A percentile compares a stretch with the other conserved stretches of the same genome.
These are phyloP conservation scores for Zasmidium angulare DNA, from an alignment of 2,329 filamentous ascomycete genomes.

Conservation along the genomic window DNA sequence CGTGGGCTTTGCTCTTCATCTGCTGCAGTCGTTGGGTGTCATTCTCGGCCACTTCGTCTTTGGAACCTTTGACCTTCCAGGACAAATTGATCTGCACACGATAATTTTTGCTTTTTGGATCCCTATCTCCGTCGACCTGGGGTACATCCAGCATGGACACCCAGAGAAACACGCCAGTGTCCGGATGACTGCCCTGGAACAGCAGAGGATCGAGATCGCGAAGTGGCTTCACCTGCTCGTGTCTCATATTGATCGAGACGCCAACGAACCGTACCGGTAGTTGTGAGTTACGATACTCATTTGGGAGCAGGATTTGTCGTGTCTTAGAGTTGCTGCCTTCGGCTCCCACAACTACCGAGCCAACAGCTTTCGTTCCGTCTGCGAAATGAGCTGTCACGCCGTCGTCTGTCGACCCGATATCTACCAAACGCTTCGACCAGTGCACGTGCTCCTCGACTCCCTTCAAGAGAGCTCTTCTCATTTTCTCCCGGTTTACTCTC, in stretches of 20 bases:
- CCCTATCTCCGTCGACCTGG: constrained; percentile 33
- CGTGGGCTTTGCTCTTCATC: background rate
- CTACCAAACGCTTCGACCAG: background rate
- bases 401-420: background rate
- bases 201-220: constrained; percentile 23
- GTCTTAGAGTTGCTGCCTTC: constrained; percentile 43
- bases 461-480: background rate
- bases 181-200: constrained; percentile 21
- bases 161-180: constrained; percentile 22
- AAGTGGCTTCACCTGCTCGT: constrained; percentile 26
- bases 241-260: constrained; percentile 39
- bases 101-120: constrained; percentile 37
- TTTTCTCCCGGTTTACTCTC: background rate
- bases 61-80: constrained; percentile 34
- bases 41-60: background rate
- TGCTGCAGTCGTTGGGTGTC: background rate
- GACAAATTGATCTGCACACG: constrained; percentile 49
- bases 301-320: constrained; percentile 37
- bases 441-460: background rate
- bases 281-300: constrained; percentile 28
- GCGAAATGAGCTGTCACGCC: background rate
- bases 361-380: background rate
- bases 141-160: constrained; percentile 44
- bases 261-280: constrained; percentile 44
- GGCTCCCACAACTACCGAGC: constrained; percentile 37